phyloP scores from a whole-genome alignment of 2,329 filamentous ascomycete genomes.

The Microdochium trichocladiopsis region DNA sequence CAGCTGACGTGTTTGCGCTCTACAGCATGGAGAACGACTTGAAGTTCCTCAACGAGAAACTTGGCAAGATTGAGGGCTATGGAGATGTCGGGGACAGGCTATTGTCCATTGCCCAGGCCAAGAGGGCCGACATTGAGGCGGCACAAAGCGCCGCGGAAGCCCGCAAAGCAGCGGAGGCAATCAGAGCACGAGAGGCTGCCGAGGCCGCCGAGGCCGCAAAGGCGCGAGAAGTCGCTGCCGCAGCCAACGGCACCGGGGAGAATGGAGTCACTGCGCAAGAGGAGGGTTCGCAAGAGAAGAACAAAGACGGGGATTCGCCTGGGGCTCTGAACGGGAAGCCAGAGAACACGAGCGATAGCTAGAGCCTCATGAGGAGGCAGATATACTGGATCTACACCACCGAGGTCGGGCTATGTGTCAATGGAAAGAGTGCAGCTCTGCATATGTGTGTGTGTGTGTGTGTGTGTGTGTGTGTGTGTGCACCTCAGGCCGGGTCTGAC shows the following conservation, averaged over 20 bases:
- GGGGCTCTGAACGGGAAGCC: too few species aligned
- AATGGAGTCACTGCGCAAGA: not conserved
- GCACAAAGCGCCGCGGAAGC: conserved; percentile 1
- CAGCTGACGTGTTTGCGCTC: not conserved
- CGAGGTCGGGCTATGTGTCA: too few species aligned
- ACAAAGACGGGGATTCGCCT: not conserved
- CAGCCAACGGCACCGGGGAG: not conserved
- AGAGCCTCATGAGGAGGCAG: too few species aligned
- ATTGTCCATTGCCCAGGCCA: conserved; percentile 55
- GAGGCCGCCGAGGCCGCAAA: not conserved
- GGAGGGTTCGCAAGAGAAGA: not conserved
- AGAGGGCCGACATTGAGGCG: conserved; percentile 26
- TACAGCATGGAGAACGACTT: conserved; percentile 69
- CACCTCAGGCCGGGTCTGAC: too few species aligned
- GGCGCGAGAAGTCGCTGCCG: not conserved
- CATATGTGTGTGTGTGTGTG: too few species aligned
- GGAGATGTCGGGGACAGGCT: conserved; percentile 67
- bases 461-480: too few species aligned
- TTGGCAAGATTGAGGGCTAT: conserved; percentile 74
- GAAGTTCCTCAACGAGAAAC: conserved; percentile 61
- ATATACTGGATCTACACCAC: too few species aligned
- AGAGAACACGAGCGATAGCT: not conserved
- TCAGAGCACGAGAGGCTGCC: not conserved
- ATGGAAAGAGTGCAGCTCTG: too few species aligned
- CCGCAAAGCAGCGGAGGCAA: not conserved